Evolutionary conservation across 2,329 filamentous ascomycete species (phyloP).

Genomic region (Plenodomus tracheiphilus): DNA sequence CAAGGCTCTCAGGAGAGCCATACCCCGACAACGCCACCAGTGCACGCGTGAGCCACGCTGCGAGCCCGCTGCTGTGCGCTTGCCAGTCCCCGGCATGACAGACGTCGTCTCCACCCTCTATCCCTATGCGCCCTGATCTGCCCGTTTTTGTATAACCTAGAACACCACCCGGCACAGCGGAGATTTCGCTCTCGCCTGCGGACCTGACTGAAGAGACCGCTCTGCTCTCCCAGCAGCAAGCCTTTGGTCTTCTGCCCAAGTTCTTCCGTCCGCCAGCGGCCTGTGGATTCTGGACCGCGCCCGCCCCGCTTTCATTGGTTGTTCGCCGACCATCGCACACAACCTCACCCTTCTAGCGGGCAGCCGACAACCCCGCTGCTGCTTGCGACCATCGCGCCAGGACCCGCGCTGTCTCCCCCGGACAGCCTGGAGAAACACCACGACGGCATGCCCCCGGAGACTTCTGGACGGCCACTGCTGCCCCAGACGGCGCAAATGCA

Average conservation of each 20-base stretch:
- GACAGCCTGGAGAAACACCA: constrained; percentile 7
- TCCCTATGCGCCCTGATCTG: constrained; percentile 43
- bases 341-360: constrained; percentile 31
- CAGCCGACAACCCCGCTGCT: constrained; percentile 40
- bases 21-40: constrained; percentile 26
- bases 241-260: constrained; percentile 12
- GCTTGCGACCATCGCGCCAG: constrained; percentile 21
- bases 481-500: constrained; percentile 72
- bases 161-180: constrained; percentile 40
- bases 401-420: constrained; percentile 12
- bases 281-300: constrained; percentile 26
- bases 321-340: constrained; percentile 20
- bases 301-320: constrained; percentile 31
- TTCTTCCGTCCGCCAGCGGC: constrained; percentile 19
- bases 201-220: constrained; percentile 31
- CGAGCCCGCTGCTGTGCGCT: constrained; percentile 28
- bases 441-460: constrained; percentile 63
- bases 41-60: constrained; percentile 44
- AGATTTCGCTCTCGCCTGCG: constrained; percentile 37
- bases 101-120: constrained; percentile 40
- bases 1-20: constrained; percentile 22
- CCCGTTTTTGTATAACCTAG: constrained; percentile 39
- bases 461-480: constrained; percentile 63
- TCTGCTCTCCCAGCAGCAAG: constrained; percentile 20
- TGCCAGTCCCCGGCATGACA: constrained; percentile 34